Evolutionary conservation across 2,329 filamentous ascomycete genomes (phyloP).

Genomic region (Beauveria scarabaeidicola): DNA sequence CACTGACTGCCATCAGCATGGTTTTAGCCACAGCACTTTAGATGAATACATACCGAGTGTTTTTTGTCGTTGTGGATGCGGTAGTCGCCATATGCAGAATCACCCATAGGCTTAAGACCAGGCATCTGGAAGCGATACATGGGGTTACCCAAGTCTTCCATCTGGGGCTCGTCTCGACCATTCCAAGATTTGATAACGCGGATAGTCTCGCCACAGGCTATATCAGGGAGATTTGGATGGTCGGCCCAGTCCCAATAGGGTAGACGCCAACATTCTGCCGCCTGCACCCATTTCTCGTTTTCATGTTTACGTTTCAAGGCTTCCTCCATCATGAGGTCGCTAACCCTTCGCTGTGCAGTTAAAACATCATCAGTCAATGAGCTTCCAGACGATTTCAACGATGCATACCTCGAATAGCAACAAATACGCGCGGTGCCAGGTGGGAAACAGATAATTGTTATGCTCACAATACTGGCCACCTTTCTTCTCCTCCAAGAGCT

Average conservation of each 20-base stretch:
- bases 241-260: conserved; percentile 30
- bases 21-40: not conserved
- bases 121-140: conserved; percentile 17
- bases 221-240: not conserved
- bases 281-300: conserved; percentile 18
- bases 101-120: conserved; percentile 3
- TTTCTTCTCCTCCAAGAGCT: not conserved
- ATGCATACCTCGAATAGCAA: conserved; percentile 46
- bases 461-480: conserved; percentile 48
- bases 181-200: conserved; percentile 13
- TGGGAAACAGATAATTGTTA: conserved; percentile 49
- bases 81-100: not conserved
- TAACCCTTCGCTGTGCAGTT: not conserved
- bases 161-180: conserved; percentile 3
- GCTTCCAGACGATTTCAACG: not conserved
- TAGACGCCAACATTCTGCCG: conserved; percentile 22
- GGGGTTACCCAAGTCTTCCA: conserved; percentile 6
- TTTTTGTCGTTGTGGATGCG: not conserved
- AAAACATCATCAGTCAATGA: not conserved
- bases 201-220: conserved; percentile 13
- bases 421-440: conserved; percentile 60
- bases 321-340: not conserved
- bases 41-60: not conserved
- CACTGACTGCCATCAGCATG: not conserved
- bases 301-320: not conserved